These are phyloP conservation scores for Neurospora intermedia DNA, from an alignment of 495 filamentous ascomycete genomes.

Conservation along the genomic window DNA sequence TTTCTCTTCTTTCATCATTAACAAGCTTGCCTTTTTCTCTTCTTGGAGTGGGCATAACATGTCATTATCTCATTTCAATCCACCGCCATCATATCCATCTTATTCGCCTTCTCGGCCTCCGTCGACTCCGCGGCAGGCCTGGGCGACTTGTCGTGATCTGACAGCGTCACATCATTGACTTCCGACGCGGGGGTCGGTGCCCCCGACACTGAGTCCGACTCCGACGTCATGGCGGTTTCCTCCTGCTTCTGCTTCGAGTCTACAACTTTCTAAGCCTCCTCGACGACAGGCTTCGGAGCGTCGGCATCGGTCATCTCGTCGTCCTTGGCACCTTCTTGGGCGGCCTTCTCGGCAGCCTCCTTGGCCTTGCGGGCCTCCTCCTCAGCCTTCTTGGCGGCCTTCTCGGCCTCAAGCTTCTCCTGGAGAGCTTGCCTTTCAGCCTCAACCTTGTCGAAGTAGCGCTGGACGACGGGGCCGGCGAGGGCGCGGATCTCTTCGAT, in stretches of 20 bases:
- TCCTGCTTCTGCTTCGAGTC: neutral
- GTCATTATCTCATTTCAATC: neutral
- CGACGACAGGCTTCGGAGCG: slow-evolving; percentile 33
- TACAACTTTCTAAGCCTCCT: slow-evolving; percentile 14
- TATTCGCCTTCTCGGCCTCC: neutral
- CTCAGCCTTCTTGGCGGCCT: slow-evolving; percentile 65
- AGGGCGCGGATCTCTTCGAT: slow-evolving; percentile 90
- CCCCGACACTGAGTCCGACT: neutral
- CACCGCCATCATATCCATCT: neutral
- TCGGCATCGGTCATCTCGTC: slow-evolving; percentile 50
- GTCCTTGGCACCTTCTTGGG: slow-evolving; percentile 28
- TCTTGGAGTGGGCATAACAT: neutral
- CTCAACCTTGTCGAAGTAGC: slow-evolving; percentile 89
- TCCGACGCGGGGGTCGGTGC: slow-evolving; percentile 23
- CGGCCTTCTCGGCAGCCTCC: slow-evolving; percentile 29
- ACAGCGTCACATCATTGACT: slow-evolving; percentile 74
- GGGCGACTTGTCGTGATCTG: slow-evolving; percentile 56
- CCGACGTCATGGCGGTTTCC: neutral
- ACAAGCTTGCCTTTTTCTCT: neutral
- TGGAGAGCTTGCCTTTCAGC: slow-evolving; percentile 70
- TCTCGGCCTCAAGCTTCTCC: slow-evolving; percentile 70
- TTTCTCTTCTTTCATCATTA: slow-evolving; percentile 1
- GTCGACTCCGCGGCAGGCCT: slow-evolving; percentile 20
- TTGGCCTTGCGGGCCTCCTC: slow-evolving; percentile 46
- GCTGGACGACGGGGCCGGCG: slow-evolving; percentile 84